phyloP scores from a whole-genome alignment of 2,329 filamentous ascomycete genomes.

The Xylariaceae sp. region DNA sequence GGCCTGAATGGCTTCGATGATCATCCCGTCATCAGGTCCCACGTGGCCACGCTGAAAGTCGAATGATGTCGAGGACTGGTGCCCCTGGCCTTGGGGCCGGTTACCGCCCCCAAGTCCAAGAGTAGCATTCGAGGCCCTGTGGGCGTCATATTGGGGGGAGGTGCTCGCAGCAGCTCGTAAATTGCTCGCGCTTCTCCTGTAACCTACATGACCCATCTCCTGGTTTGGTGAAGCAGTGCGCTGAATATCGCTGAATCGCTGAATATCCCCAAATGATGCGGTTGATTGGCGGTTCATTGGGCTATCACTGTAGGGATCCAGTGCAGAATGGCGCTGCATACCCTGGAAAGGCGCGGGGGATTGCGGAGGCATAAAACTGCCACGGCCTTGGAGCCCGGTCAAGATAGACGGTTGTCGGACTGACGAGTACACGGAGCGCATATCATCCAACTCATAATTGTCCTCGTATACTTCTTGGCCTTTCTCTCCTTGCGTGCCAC shows the following conservation, averaged over 20 bases:
- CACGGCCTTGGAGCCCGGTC: constrained; percentile 71
- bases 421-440: constrained; percentile 93
- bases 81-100: constrained; percentile 44
- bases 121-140: constrained; percentile 42
- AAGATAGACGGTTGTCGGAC: constrained; percentile 84
- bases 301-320: constrained; percentile 46
- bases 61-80: constrained; percentile 51
- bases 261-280: constrained; percentile 59
- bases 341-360: constrained; percentile 69
- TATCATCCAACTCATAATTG: constrained; percentile 95
- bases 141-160: constrained; percentile 42
- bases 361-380: constrained; percentile 74
- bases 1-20: constrained; percentile 77
- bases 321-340: constrained; percentile 41
- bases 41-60: constrained; percentile 55
- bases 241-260: constrained; percentile 37
- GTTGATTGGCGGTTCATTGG: constrained; percentile 64
- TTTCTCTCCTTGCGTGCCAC: constrained; percentile 68
- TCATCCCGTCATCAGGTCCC: constrained; percentile 73
- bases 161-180: constrained; percentile 46
- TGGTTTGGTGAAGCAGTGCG: constrained; percentile 56
- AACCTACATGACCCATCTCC: constrained; percentile 47
- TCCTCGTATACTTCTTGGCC: constrained; percentile 62
- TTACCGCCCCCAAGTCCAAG: constrained; percentile 47
- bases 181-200: constrained; percentile 58